Evolutionary conservation across 2,329 filamentous ascomycete genomes (phyloP), one percentile per base, ranked within the genome.

Genomic region (Penicillium sp.): DNA sequence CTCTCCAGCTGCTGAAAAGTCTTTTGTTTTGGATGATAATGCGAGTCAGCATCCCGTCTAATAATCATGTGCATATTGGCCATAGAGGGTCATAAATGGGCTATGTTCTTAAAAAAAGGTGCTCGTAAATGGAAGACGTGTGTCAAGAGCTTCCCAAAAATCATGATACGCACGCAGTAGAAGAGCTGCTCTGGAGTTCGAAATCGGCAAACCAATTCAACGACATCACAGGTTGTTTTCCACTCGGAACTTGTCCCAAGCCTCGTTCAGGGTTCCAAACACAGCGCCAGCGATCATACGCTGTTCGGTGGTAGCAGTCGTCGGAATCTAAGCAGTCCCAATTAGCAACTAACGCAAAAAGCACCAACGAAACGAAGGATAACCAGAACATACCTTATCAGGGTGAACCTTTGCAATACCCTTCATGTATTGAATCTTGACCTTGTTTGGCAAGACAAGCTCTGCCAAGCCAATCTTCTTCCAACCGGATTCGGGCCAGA

Each of bases 351-450:
- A 49, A 10, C 22, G 12, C 24, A 33, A 4, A 4, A 28, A n/a
- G 2, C 24, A 42, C 17, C 33, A 2, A 15, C 22, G 12, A 28
- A 49, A 24, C 12, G 59, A 40, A 57, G 17, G 62, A 62, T 35
- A 47, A 47, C 24, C 3, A 19, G 64, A 68, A 78, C 87, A 79
- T 84, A 97, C 95, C 90, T 99, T 99, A 78, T 99, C 95, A 63
- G 95, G 95, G 84, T 99, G 95, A 70, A 95, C 95, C 84, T 97
- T 98, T 12, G 90, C 92, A 84, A 99, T 98, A 6, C 94, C 95
- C 86, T 97, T 97, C 95, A 99, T 98, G 76, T 99, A 99, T 63
- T 91, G 84, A 67, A 99, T 90, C 86, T 99, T 99, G 76, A 98
- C 95, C 83, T 94, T 97, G 69, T 91, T 93, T 37, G 93, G 89